Base-by-base conservation (phyloP, 2,329 filamentous ascomycete species). In the Aspergillus oerlinghausenensis region DNA sequence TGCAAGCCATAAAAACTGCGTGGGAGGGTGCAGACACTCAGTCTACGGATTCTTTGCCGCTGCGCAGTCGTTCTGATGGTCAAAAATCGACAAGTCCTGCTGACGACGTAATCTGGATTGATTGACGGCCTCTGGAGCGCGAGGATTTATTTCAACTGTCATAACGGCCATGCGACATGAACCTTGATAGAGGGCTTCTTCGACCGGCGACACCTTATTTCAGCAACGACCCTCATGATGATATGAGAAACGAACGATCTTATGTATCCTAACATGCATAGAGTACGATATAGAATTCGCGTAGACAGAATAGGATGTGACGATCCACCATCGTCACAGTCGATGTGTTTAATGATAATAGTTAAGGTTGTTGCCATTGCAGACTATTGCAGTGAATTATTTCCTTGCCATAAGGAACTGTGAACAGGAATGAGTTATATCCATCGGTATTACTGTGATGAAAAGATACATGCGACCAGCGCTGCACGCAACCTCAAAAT, bases 11-110 rank as follows among this genome's bases (percentile, higher is more conserved):
- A 10, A 70, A 64, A 50, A 57, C 61, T 21, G 55, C 64, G 5
- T 76, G 74, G 73, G 61, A 67, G 52, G 72, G 68, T 1, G 51
- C 19, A 6, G 51, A 48, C 8, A 21, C 52, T 3, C 29, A 40
- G 17, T 21, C 55, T 10, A n/a, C 42, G 4, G 59, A 55, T 23
- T 42, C 23, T n/a, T 47, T 56, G 19, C 38, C 49, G 7, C 21
- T 25, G 4, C 49, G 49, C 14, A 28, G 28, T 38, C 49, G 23
- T 26, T 11, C 11, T 23, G 43, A 38, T 8, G 32, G 32, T 38
- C 5, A 38, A 17, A 38, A 17, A 17, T 5, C 14, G 32, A 38
- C 32, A 38, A 7, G 3, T 3, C 32, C 32, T 38, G 32, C 32
- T 38, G 32, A 38, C 14, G 14, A 38, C 14, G 32, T 38, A 14